Percentiles rank a stretch among this genome's conserved stretches.
Conservation (phyloP, 495 filamentous ascomycete species). For the Annulohypoxylon maeteangense region DNA sequence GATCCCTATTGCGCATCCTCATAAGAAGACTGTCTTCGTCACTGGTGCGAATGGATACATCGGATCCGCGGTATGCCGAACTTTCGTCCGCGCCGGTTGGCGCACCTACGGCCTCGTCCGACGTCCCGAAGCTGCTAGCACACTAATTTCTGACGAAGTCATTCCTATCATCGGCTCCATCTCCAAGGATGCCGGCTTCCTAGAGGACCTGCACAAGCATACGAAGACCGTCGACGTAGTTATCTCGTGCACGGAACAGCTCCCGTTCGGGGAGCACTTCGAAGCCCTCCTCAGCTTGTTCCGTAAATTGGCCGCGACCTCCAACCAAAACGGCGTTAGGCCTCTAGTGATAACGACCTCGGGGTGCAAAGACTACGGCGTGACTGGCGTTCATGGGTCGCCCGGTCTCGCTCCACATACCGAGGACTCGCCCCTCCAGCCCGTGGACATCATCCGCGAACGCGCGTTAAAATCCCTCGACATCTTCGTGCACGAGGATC, state of each 20-base stretch:
- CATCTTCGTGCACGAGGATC: conserved; percentile 44
- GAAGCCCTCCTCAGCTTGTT: conserved; percentile 44
- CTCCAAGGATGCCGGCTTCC: conserved; percentile 30
- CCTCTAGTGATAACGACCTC: conserved; percentile 54
- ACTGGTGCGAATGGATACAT: conserved; percentile 59
- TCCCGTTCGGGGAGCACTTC: conserved; percentile 48
- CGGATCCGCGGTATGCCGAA: conserved; percentile 53
- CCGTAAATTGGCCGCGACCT: conserved; percentile 28
- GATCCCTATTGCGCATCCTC: not conserved
- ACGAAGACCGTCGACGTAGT: conserved; percentile 49
- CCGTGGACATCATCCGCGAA: conserved; percentile 19
- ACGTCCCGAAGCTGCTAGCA: conserved; percentile 26
- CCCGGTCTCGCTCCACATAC: conserved; percentile 49
- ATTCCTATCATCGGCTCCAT: conserved; percentile 52
- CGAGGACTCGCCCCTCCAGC: conserved; percentile 49
- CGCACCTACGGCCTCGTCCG: conserved; percentile 53
- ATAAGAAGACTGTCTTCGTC: conserved; percentile 49
- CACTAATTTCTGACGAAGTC: conserved; percentile 49
- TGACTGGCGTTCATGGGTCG: conserved; percentile 45
- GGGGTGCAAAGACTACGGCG: conserved; percentile 60
- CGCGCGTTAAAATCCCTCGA: conserved; percentile 35
- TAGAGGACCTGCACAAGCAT: conserved; percentile 20
- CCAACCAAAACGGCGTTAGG: conserved; percentile 31
- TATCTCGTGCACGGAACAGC: conserved; percentile 53
- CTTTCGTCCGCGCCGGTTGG: conserved; percentile 55